A percentile compares a stretch with the other conserved stretches of the same genome.
Evolutionary conservation across 192 early-diverging fungal genomes (phyloP).

Genomic region (Coemansia sp.): DNA sequence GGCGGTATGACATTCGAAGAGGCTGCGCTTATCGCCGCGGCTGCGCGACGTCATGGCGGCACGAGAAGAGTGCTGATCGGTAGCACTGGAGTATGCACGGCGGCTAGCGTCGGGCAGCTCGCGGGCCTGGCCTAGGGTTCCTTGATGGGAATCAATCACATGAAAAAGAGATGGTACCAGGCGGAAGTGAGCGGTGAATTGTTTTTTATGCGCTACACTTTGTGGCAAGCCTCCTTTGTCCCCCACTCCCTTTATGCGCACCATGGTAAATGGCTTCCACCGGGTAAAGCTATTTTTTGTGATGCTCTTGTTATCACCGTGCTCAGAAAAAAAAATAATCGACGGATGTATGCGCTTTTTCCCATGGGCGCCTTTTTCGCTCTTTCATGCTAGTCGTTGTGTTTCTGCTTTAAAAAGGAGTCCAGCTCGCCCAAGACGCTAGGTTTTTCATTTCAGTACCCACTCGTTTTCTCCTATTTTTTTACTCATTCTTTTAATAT

Average conservation of each 20-base stretch:
- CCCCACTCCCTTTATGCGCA: background rate
- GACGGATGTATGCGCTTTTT: background rate
- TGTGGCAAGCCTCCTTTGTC: no score
- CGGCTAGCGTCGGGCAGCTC: background rate
- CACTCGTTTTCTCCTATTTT: background rate
- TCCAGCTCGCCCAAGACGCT: background rate
- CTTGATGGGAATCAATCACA: background rate
- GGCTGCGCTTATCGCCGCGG: constrained; percentile 23
- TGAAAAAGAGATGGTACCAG: background rate
- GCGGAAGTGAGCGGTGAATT: background rate
- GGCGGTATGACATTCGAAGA: constrained; percentile 49
- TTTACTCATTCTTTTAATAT: constrained; percentile 9
- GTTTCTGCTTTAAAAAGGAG: background rate
- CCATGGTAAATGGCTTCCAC: background rate
- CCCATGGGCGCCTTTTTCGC: background rate
- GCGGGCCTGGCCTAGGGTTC: background rate
- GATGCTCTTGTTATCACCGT: background rate
- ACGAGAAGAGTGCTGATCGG: constrained; percentile 30
- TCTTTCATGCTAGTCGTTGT: background rate
- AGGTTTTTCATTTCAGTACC: background rate
- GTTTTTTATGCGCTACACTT: background rate
- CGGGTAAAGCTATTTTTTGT: constrained; percentile 5
- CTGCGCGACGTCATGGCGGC: constrained; percentile 24
- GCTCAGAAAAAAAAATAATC: background rate
- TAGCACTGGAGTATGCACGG: constrained; percentile 19